Evolutionary conservation across 2,329 filamentous ascomycete species (phyloP).

Genomic region (Orbilia blumenaviensis): DNA sequence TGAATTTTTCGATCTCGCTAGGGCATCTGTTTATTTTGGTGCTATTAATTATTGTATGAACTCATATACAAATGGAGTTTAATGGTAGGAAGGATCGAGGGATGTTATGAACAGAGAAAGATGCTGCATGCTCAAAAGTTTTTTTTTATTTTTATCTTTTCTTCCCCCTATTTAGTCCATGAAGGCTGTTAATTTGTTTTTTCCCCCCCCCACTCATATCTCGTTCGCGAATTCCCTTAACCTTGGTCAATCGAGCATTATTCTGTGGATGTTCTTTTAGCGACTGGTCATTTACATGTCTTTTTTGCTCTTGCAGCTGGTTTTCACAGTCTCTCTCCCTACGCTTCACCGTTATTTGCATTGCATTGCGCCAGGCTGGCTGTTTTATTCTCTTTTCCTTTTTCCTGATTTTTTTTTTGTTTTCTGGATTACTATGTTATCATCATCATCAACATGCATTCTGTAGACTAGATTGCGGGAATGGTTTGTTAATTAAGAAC

Average conservation of each 20-base stretch:
- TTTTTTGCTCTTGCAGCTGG: neutral
- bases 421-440: constrained; percentile 17
- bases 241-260: constrained; percentile 15
- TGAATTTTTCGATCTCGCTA: neutral
- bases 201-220: neutral
- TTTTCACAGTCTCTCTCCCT: neutral
- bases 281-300: constrained; percentile 1
- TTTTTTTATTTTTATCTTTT: no score
- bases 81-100: neutral
- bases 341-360: neutral
- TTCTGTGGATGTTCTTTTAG: constrained; percentile 46
- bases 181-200: neutral
- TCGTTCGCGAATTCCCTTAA: neutral
- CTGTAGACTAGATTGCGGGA: constrained; percentile 19
- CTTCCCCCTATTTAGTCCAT: no score
- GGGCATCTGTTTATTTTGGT: neutral
- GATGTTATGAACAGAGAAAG: neutral
- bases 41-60: neutral
- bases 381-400: neutral
- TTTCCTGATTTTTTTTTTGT: neutral
- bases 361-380: neutral
- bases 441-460: no score
- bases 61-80: constrained; percentile 3
- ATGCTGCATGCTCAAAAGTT: neutral
- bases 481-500: no score